These are phyloP conservation scores for Xylariomycetidae sp. DNA, from an alignment of 2,329 filamentous ascomycete genomes.

Conservation along the genomic window DNA sequence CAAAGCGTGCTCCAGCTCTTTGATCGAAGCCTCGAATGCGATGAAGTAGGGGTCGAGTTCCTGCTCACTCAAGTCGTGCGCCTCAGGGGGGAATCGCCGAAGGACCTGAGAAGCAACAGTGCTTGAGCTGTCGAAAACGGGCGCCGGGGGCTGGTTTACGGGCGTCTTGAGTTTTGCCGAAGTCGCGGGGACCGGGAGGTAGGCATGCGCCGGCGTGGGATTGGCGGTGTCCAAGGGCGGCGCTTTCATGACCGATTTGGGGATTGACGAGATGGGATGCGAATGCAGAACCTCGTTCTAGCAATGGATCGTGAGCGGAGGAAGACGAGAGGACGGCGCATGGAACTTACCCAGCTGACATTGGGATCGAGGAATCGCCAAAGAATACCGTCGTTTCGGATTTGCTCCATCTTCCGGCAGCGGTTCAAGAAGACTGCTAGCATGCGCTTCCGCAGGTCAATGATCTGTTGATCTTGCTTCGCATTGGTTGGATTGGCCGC, in stretches of 20 bases:
- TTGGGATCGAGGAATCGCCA: slow-evolving; percentile 98
- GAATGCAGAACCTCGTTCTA: slow-evolving; percentile 94
- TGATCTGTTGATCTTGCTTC: slow-evolving; percentile 95
- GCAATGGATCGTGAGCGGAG: slow-evolving; percentile 11
- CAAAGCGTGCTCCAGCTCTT: slow-evolving; percentile 81
- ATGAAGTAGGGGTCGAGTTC: slow-evolving; percentile 96
- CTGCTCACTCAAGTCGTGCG: slow-evolving; percentile 71
- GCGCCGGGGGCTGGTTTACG: slow-evolving; percentile 29
- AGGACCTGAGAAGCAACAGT: slow-evolving; percentile 51
- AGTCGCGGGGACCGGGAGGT: slow-evolving; percentile 75
- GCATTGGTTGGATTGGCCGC: slow-evolving; percentile 96
- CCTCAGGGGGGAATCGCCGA: slow-evolving; percentile 75
- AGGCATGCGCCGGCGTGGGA: slow-evolving; percentile 78
- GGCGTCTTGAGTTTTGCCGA: slow-evolving; percentile 77
- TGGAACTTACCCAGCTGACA: slow-evolving; percentile 80
- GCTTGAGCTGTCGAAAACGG: slow-evolving; percentile 31
- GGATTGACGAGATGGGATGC: slow-evolving; percentile 82
- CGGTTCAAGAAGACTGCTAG: slow-evolving; percentile 90
- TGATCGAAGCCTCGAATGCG: slow-evolving; percentile 84
- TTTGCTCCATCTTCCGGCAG: slow-evolving; percentile 85
- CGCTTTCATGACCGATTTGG: slow-evolving; percentile 89
- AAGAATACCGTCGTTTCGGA: slow-evolving; percentile 90
- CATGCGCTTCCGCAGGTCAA: slow-evolving; percentile 96
- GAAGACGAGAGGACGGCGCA: background rate
- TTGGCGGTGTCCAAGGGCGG: slow-evolving; percentile 96